phyloP scores from a whole-genome alignment of 75 land plant species.

The Larix kaempferi region DNA sequence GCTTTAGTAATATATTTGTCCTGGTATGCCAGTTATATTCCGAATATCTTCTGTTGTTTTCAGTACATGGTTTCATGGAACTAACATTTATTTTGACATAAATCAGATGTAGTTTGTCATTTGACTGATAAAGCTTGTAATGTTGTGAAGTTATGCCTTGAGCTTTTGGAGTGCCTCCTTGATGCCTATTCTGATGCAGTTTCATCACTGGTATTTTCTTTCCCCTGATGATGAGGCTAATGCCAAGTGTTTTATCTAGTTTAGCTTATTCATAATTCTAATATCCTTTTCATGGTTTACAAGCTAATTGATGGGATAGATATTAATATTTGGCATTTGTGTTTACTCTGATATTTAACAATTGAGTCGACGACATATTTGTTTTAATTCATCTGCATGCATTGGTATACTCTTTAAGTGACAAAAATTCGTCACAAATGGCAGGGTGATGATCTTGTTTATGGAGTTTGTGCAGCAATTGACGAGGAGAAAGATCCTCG shows the following conservation, averaged over 20 bases:
- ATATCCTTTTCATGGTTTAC: background rate
- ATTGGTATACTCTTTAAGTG: background rate
- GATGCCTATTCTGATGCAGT: slow-evolving; percentile 37
- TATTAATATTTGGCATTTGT: background rate
- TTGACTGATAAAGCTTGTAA: background rate
- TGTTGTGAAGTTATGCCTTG: slow-evolving; percentile 72
- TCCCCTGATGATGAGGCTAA: background rate
- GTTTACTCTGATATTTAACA: background rate
- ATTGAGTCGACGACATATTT: too few relatives aligned
- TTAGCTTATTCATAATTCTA: background rate
- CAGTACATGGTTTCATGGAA: background rate
- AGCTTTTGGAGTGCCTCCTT: slow-evolving; percentile 65
- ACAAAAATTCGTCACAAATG: slow-evolving; percentile 3
- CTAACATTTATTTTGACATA: slow-evolving; percentile 10
- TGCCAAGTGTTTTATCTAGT: background rate
- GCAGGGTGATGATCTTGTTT: slow-evolving; percentile 68
- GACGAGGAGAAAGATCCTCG: slow-evolving; percentile 90
- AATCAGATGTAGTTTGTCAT: background rate
- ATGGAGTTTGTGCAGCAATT: slow-evolving; percentile 73
- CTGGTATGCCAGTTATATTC: too few relatives aligned
- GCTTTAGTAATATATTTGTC: too few relatives aligned
- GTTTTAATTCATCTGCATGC: background rate
- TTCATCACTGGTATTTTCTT: slow-evolving; percentile 41
- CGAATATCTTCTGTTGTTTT: background rate
- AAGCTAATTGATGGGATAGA: background rate